Base-by-base conservation (phyloP, 495 filamentous ascomycete genomes). In the Clavariopsis aquatica region DNA sequence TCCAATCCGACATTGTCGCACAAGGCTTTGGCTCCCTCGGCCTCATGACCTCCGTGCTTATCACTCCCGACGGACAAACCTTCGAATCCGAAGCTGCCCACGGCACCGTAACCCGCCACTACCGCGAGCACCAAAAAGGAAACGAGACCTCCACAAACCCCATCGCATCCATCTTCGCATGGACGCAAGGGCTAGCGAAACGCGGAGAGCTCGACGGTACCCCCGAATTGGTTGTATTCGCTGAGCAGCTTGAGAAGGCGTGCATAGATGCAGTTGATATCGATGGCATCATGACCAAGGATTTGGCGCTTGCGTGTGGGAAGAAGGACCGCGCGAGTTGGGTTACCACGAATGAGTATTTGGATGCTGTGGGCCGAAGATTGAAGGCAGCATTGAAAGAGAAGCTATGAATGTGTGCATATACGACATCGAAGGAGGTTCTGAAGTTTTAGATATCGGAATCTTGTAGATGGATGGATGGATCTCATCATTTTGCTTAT, bases 251-350 rank as follows among this genome's bases (percentile, higher is more conserved):
- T 60, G 94, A 98, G 85, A 81, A 89, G 75, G 94, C 94, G n/a
- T 96, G 93, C 76, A 79, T 95, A 51, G 92, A 98, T 72, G 90
- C 92, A 23, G 94, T 98, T 62, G 90, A 97, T 75, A 77, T 90
- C 46, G 92, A 97, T 70, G 90, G 90, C 52, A 89, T 96, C 79
- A 98, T 98, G 94, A 98, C 94, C 72, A 98, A 98, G 85, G 94
- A 98, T 78, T 76, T 98, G 68, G 93, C 93, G 19, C 83, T 98
- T 29, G 87, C 92, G 28, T 92, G 91, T 74, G 94, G 94, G 69
- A 89, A 89, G 82, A 90, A 87, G 62, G 88, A 84, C 46, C 83
- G 90, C 49, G 83, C 83, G 73, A 43, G 38, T 43, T 97, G 91
- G 80, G 94, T 93, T 47, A 96, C 91, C 15, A 98, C 94, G 57